These are phyloP conservation scores for Calonectria leucothoes DNA, from an alignment of 2,329 filamentous ascomycete species.

Conservation along the genomic window DNA sequence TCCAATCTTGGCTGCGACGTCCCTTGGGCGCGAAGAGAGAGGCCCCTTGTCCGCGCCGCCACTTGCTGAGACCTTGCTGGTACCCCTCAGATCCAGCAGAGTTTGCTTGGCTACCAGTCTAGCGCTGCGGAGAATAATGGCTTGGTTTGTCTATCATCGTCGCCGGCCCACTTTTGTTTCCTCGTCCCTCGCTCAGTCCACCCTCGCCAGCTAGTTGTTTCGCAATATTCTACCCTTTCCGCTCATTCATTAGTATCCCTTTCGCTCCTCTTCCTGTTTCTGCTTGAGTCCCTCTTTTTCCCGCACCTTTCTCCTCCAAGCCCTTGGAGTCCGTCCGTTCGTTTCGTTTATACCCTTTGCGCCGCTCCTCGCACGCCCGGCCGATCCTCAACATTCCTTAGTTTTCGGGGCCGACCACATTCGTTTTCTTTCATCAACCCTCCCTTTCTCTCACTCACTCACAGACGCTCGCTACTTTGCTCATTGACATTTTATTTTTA, in stretches of 20 bases:
- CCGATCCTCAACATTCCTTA: constrained; percentile 37
- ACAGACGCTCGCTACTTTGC: constrained; percentile 6
- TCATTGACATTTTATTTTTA: constrained; percentile 10
- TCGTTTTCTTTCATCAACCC: constrained; percentile 16
- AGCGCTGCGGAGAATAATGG: constrained; percentile 15
- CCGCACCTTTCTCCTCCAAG: constrained; percentile 31
- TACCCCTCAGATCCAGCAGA: constrained; percentile 9
- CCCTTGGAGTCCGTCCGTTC: constrained; percentile 20
- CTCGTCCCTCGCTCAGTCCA: not conserved
- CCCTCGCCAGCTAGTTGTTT: constrained; percentile 19
- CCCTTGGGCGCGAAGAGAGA: constrained; percentile 1
- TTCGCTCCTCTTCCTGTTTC: constrained; percentile 32
- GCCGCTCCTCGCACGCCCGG: constrained; percentile 24
- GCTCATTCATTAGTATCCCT: constrained; percentile 28
- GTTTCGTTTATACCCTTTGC: constrained; percentile 18
- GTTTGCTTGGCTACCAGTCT: constrained; percentile 6
- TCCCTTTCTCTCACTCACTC: not conserved
- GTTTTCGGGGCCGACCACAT: constrained; percentile 28
- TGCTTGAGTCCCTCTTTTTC: not conserved
- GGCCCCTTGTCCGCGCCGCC: constrained; percentile 14
- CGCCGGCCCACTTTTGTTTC: constrained; percentile 19
- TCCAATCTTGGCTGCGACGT: constrained; percentile 42
- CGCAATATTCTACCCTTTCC: constrained; percentile 26
- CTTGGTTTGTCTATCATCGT: constrained; percentile 2
- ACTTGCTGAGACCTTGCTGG: not conserved